A percentile compares a stretch with the other conserved stretches of the same genome.
These are phyloP conservation scores for Calonectria hawksworthii DNA, from an alignment of 2,329 filamentous ascomycete species.

Conservation along the genomic window DNA sequence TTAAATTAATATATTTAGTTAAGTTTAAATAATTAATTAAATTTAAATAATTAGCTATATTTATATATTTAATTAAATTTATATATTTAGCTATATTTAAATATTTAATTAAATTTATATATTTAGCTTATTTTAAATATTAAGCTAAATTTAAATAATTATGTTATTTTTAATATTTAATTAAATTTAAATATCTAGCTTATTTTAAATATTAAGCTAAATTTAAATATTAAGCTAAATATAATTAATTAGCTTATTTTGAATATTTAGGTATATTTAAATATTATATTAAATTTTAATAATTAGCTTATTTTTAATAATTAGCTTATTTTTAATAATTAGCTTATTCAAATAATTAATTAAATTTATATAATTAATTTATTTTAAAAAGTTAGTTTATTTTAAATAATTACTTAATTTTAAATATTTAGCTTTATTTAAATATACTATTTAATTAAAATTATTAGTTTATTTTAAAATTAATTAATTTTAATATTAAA, in stretches of 20 bases:
- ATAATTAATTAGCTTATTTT: background rate
- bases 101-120: background rate
- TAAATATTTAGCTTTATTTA: background rate
- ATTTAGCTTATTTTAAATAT: background rate
- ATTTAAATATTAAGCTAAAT: background rate
- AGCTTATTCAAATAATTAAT: too few species aligned
- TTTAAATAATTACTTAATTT: background rate
- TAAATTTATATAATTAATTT: too few species aligned
- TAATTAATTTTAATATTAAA: background rate
- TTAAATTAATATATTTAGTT: background rate
- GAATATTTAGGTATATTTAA: background rate
- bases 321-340: too few species aligned
- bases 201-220: background rate
- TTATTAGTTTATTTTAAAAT: background rate
- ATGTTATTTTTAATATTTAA: background rate
- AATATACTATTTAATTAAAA: background rate
- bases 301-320: too few species aligned
- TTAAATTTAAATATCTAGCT: background rate
- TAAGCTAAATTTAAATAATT: constrained; percentile 4
- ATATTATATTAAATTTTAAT: too few species aligned
- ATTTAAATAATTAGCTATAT: background rate
- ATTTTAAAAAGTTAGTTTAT: background rate
- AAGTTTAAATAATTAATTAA: background rate
- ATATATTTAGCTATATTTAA: background rate
- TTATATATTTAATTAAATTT: background rate